Conservation (phyloP, 208 protist species). For the Baffinella frigidus region DNA sequence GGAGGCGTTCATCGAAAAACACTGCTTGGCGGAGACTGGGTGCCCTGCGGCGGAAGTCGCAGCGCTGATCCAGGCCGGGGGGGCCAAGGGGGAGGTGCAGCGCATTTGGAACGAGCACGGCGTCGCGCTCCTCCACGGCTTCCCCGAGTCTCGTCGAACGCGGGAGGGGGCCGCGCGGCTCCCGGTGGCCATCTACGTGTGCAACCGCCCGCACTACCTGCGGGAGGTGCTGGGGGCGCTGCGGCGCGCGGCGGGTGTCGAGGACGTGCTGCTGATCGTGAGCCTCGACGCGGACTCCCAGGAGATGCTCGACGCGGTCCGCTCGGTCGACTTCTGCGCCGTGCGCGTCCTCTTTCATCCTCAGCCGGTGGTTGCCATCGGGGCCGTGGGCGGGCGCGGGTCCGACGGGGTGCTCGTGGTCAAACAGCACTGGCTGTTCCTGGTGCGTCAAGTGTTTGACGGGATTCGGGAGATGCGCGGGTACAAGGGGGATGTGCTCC, state of each 20-base stretch:
- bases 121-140: no score
- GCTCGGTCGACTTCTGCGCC: neutral
- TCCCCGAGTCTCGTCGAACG: no score
- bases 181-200: conserved; percentile 1
- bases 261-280: neutral
- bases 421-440: conserved; percentile 34
- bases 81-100: no score
- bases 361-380: no score
- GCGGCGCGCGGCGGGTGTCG: neutral
- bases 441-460: neutral
- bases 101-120: no score
- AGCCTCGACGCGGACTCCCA: neutral
- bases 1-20: no score
- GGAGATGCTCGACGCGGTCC: neutral
- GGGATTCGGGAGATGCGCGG: conserved; percentile 19
- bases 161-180: no score
- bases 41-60: no score
- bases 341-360: conserved; percentile 47
- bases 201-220: neutral
- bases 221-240: neutral
- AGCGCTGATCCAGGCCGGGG: no score
- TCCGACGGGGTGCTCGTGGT: neutral
- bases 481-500: neutral
- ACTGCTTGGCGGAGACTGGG: no score
- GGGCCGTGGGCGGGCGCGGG: neutral